phyloP scores from a whole-genome alignment of 2,329 filamentous ascomycete species.

The Fusarium redolens region DNA sequence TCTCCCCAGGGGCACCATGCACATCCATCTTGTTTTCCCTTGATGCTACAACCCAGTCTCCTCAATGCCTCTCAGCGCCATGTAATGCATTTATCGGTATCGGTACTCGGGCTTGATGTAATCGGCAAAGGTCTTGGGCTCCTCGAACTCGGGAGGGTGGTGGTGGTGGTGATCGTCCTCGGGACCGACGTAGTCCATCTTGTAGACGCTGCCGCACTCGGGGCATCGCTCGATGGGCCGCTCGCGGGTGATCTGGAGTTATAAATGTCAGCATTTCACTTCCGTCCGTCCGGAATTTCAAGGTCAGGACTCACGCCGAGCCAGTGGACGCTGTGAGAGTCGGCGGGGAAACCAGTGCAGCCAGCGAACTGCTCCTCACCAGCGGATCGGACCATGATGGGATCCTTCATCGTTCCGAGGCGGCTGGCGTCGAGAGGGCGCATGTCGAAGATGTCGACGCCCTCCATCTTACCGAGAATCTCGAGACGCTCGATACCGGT shows the following conservation, averaged over 20 bases:
- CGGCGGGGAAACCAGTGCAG: conserved; percentile 93
- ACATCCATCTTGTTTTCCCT: conserved; percentile 41
- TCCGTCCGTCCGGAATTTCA: conserved; percentile 25
- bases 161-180: conserved; percentile 76
- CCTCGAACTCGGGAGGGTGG: conserved; percentile 73
- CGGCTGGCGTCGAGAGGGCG: conserved; percentile 91
- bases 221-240: conserved; percentile 94
- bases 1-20: conserved; percentile 39
- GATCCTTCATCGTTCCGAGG: conserved; percentile 89
- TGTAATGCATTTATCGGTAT: conserved; percentile 64
- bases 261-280: conserved; percentile 28
- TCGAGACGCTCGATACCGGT: conserved; percentile 99
- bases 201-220: conserved; percentile 96
- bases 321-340: conserved; percentile 93
- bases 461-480: conserved; percentile 99
- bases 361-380: conserved; percentile 97
- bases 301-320: conserved; percentile 75
- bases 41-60: conserved; percentile 38
- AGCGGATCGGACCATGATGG: conserved; percentile 89
- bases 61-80: conserved; percentile 33
- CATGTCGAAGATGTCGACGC: conserved; percentile 98
- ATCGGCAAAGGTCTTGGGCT: conserved; percentile 97
- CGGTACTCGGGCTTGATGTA: conserved; percentile 95
- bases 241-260: conserved; percentile 78
- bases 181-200: conserved; percentile 96